Evolutionary conservation across 192 early-diverging fungal genomes (phyloP).

Genomic region (Obelidium mucronatum): DNA sequence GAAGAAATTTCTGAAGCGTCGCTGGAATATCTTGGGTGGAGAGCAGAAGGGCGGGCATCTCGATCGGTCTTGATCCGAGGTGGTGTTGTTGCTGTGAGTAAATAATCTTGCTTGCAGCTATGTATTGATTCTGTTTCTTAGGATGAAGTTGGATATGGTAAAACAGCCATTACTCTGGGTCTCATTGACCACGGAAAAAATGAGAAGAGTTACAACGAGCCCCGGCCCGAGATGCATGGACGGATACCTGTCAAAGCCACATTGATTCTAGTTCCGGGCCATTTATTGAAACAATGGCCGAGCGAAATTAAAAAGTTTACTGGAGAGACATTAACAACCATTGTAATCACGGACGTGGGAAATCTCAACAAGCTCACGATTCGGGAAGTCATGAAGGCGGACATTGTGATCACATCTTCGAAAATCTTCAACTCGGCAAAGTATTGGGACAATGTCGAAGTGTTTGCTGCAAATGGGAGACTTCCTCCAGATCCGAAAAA

Average conservation of each 20-base stretch:
- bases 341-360: constrained; percentile 41
- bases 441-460: constrained; percentile 49
- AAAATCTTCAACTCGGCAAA: constrained; percentile 37
- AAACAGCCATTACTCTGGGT: constrained; percentile 56
- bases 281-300: constrained; percentile 55
- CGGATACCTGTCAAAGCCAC: constrained; percentile 51
- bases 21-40: constrained; percentile 46
- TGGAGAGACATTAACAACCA: constrained; percentile 32
- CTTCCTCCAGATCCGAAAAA: constrained; percentile 39
- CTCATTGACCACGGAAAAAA: constrained; percentile 42
- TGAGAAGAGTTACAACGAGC: not conserved
- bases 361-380: constrained; percentile 48
- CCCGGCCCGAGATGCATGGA: constrained; percentile 5
- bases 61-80: constrained; percentile 47
- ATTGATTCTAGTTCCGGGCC: constrained; percentile 50
- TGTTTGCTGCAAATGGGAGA: constrained; percentile 36
- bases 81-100: constrained; percentile 50
- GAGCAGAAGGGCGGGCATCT: constrained; percentile 47
- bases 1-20: constrained; percentile 53
- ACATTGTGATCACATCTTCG: constrained; percentile 48
- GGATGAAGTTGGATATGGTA: constrained; percentile 60
- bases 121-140: not conserved
- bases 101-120: not conserved
- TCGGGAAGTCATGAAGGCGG: constrained; percentile 46
- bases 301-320: constrained; percentile 56